Conservation (phyloP, 139 green algal species). For the Mesotaenium endlicherianum region DNA sequence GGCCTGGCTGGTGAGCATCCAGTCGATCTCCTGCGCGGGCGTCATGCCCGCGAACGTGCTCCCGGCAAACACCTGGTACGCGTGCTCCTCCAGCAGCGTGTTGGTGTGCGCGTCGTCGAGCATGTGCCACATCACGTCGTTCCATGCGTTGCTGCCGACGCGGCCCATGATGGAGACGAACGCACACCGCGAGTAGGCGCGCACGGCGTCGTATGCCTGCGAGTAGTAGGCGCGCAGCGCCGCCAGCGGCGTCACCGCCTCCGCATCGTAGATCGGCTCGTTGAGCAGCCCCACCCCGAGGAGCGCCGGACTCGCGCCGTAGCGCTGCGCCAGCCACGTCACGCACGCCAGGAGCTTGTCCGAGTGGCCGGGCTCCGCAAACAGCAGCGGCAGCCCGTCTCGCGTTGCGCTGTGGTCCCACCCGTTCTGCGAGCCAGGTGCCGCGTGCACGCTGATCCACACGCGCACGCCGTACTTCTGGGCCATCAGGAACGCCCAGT, state of each 20-base stretch:
- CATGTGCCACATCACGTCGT: conserved; percentile 15
- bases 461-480: conserved; percentile 5
- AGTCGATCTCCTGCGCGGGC: neutral
- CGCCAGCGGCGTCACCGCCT: neutral
- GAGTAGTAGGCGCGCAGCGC: conserved; percentile 17
- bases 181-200: neutral
- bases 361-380: neutral
- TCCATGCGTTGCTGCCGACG: conserved; percentile 8
- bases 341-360: neutral
- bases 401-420: conserved; percentile 12
- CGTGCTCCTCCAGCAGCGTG: neutral
- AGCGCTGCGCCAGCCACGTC: conserved; percentile 2
- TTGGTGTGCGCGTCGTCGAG: conserved; percentile 7
- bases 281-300: conserved; percentile 17
- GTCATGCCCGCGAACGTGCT: neutral
- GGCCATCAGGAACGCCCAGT: conserved; percentile 22
- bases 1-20: neutral
- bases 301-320: neutral
- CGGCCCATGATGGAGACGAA: conserved; percentile 21
- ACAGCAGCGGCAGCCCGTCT: conserved; percentile 4
- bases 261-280: neutral
- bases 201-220: neutral
- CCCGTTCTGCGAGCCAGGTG: conserved; percentile 12
- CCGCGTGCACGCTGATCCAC: conserved; percentile 13
- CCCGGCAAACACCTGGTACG: conserved; percentile 15